A percentile compares a stretch with the other conserved stretches of the same genome.
phyloP scores from a whole-genome alignment of 2,329 filamentous ascomycete genomes.

The Pseudodiploospora longispora region DNA sequence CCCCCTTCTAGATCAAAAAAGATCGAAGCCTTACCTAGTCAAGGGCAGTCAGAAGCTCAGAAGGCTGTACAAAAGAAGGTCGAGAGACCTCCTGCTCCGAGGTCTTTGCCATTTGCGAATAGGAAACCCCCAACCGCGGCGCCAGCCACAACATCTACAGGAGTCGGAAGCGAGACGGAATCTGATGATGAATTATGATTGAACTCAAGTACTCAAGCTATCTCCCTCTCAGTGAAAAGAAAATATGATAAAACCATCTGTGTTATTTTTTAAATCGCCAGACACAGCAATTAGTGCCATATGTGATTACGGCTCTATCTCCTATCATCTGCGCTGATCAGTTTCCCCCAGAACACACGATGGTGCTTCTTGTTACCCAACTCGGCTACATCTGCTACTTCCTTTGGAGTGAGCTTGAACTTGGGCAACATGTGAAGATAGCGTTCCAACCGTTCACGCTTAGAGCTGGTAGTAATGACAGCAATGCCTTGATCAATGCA shows the following conservation, averaged over 20 bases:
- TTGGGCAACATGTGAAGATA: conserved; percentile 41
- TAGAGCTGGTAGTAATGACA: conserved; percentile 52
- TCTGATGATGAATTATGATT: conserved; percentile 47
- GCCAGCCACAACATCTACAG: conserved; percentile 11
- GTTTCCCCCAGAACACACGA: conserved; percentile 49
- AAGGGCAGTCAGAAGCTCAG: conserved; percentile 5
- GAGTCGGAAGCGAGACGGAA: conserved; percentile 38
- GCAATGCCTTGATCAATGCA: conserved; percentile 51
- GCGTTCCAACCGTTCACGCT: conserved; percentile 47
- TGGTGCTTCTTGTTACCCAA: conserved; percentile 53
- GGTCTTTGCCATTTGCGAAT: conserved; percentile 37
- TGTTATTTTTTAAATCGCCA: no score
- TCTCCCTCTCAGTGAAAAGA: no score
- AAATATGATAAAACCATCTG: no score
- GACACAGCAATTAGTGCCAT: no score
- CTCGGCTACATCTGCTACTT: conserved; percentile 48
- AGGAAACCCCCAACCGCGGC: conserved; percentile 23
- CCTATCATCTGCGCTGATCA: conserved; percentile 44
- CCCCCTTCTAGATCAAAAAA: background rate
- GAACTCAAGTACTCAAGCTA: no score
- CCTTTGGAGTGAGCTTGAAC: conserved; percentile 52
- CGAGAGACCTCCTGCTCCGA: conserved; percentile 27
- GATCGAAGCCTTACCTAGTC: background rate
- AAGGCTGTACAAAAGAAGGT: conserved; percentile 13
- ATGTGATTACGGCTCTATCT: conserved; percentile 12